Evolutionary conservation across 176 grass and related monocot species (phyloP).

Genomic region (Musa troglodytarum): DNA sequence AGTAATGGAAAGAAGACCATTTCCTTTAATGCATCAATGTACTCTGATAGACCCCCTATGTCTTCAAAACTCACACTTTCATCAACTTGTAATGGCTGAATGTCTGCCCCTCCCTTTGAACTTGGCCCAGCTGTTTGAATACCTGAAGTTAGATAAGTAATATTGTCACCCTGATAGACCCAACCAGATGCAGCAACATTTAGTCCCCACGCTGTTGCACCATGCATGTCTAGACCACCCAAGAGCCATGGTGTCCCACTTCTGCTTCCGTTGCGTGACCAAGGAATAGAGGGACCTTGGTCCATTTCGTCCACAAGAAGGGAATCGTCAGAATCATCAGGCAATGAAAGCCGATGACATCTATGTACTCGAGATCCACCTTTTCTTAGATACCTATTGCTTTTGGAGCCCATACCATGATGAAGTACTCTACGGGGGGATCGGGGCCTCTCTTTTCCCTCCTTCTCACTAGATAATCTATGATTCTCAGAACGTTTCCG

Average conservation of each 20-base stretch:
- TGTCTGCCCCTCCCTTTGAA: constrained; percentile 98
- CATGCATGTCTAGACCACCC: constrained; percentile 87
- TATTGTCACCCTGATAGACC: constrained; percentile 77
- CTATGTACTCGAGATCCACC: constrained; percentile 86
- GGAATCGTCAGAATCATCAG: constrained; percentile 97
- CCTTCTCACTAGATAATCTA: constrained; percentile 59
- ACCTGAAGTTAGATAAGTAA: constrained; percentile 48
- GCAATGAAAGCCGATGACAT: constrained; percentile 54
- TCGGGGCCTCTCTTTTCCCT: constrained; percentile 59
- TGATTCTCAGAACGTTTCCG: constrained; percentile 77
- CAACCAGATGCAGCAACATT: constrained; percentile 94
- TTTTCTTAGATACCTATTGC: constrained; percentile 77
- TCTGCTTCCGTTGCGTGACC: constrained; percentile 58
- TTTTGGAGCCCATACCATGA: constrained; percentile 73
- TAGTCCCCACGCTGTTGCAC: constrained; percentile 71
- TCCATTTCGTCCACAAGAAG: constrained; percentile 95
- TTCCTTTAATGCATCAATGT: constrained; percentile 96
- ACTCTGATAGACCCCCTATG: constrained; percentile 89
- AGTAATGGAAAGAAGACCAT: constrained; percentile 98
- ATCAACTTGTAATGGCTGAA: constrained; percentile 92
- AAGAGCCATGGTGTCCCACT: constrained; percentile 68
- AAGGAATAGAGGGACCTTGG: constrained; percentile 66
- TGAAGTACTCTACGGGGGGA: constrained; percentile 82
- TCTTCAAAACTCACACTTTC: constrained; percentile 90
- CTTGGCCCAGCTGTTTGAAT: constrained; percentile 96